Conservation (phyloP, 2,329 filamentous ascomycete species). For the Xylariomycetidae sp. region DNA sequence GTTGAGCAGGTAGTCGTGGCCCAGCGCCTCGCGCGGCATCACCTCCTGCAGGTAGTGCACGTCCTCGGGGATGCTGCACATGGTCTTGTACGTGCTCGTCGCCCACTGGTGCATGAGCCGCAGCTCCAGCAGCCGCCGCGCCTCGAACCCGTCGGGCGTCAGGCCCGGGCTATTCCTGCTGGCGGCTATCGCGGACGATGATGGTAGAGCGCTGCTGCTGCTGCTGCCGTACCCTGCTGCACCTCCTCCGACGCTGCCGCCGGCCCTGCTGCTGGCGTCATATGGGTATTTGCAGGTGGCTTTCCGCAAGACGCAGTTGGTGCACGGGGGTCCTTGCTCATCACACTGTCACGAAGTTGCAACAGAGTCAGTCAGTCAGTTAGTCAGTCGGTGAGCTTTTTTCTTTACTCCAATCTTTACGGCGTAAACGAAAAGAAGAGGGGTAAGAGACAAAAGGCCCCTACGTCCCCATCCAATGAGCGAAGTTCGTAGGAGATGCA, state of each 20-base stretch:
- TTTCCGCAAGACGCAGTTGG: constrained; percentile 22
- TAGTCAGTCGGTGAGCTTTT: background rate
- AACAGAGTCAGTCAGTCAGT: background rate
- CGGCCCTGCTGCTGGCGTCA: background rate
- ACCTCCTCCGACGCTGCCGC: constrained; percentile 3
- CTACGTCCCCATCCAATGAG: no score
- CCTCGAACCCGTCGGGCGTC: constrained; percentile 9
- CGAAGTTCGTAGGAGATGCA: background rate
- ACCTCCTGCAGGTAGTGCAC: constrained; percentile 28
- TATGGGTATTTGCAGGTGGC: constrained; percentile 23
- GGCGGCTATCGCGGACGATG: no score
- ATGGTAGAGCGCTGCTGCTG: background rate
- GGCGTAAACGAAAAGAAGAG: no score
- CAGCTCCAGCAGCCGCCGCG: constrained; percentile 34
- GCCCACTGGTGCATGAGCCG: constrained; percentile 50
- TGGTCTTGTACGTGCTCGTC: constrained; percentile 36
- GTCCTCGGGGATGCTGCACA: constrained; percentile 34
- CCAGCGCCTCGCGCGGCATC: constrained; percentile 30
- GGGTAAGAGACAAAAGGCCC: no score
- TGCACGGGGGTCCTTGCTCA: constrained; percentile 23
- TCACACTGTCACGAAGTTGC: constrained; percentile 17
- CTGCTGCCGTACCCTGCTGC: constrained; percentile 6
- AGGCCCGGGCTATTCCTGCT: background rate
- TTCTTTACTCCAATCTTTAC: background rate
- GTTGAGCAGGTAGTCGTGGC: constrained; percentile 35